Conservation (phyloP, 192 early-diverging fungal species). For the Chytriomyces sp. region DNA sequence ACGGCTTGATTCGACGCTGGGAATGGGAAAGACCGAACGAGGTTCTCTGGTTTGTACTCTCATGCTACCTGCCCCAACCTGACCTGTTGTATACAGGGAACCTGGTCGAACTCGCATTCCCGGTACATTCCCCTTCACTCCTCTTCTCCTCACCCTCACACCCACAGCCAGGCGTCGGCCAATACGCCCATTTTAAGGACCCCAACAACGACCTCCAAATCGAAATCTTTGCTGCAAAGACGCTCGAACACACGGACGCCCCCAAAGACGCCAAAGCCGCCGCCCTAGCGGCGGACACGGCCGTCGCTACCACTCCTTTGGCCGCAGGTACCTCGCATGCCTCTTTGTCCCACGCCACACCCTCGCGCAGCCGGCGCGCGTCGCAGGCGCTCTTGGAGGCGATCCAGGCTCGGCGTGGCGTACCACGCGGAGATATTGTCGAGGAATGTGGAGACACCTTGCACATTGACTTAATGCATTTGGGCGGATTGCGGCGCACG, state of each 20-base stretch:
- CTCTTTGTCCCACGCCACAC: background rate
- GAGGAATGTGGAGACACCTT: background rate
- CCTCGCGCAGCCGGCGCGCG: background rate
- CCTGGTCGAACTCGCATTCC: conserved; percentile 10
- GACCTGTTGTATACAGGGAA: background rate
- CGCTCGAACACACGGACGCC: conserved; percentile 10
- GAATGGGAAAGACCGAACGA: conserved; percentile 35
- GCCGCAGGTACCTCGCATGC: background rate
- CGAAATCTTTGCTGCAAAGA: conserved; percentile 37
- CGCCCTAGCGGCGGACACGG: background rate
- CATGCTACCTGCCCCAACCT: background rate
- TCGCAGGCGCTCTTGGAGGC: background rate
- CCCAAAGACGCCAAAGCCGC: background rate
- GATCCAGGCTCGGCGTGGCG: background rate
- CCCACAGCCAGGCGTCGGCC: too few species aligned
- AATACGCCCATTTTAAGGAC: conserved; percentile 39
- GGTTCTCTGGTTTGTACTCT: conserved; percentile 20
- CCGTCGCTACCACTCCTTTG: background rate
- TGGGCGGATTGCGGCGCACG: background rate
- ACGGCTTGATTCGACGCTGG: conserved; percentile 45
- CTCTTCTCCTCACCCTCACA: too few species aligned
- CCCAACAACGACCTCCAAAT: conserved; percentile 42
- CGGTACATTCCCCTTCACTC: too few species aligned
- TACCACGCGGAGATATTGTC: background rate
- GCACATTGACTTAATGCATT: background rate